Conservation (phyloP, 208 protist species). For the Crithidia thermophila region DNA sequence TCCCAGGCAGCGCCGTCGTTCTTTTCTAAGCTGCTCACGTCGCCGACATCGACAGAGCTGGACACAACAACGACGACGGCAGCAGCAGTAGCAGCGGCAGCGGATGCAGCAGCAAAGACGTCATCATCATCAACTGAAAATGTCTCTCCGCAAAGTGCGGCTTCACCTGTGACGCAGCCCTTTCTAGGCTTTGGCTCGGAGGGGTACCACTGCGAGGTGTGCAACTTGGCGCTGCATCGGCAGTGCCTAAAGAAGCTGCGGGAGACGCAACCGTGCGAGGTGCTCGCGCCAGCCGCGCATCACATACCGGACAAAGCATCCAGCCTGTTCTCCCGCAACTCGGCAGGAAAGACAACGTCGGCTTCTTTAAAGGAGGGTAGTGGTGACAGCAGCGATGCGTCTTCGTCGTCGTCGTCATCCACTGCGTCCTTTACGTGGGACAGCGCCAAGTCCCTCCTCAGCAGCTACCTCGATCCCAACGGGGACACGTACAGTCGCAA, state of each 20-base stretch:
- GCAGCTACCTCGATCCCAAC: slow-evolving; percentile 20
- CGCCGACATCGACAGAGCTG: neutral
- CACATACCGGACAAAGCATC: neutral
- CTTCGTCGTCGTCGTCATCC: neutral
- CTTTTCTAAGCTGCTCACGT: slow-evolving; percentile 2
- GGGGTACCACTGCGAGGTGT: slow-evolving; percentile 48
- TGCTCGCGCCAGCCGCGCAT: slow-evolving; percentile 18
- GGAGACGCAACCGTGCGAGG: slow-evolving; percentile 20
- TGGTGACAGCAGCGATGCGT: slow-evolving; percentile 2
- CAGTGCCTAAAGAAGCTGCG: slow-evolving; percentile 40
- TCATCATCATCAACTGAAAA: neutral
- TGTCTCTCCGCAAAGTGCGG: neutral
- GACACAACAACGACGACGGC: neutral
- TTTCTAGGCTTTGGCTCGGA: slow-evolving; percentile 47
- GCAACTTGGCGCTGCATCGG: slow-evolving; percentile 38
- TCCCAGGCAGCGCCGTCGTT: slow-evolving; percentile 6
- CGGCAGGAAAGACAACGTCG: neutral
- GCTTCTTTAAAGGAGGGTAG: neutral
- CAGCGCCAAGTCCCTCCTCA: slow-evolving; percentile 9
- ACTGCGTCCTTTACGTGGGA: slow-evolving; percentile 21
- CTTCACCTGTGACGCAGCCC: slow-evolving; percentile 15
- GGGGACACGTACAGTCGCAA: slow-evolving; percentile 6
- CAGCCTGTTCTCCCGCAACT: neutral
- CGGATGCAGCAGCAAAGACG: neutral
- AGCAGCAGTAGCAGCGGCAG: neutral